Conservation (phyloP, 1,284 basidiomycete species). For the Cryptococcus deneoformans region DNA sequence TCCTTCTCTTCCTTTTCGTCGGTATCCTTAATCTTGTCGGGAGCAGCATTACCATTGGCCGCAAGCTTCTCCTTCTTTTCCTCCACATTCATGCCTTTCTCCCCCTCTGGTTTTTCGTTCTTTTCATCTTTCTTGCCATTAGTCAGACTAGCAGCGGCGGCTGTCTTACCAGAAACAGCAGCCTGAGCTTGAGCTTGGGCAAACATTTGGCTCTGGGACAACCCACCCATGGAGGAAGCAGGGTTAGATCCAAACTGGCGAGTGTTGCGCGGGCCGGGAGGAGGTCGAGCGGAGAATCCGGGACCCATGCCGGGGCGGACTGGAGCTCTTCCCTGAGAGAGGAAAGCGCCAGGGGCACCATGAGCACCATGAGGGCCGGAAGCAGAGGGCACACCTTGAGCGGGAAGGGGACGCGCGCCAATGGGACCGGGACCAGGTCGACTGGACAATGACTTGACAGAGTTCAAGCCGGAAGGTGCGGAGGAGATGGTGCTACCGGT, state of each 20-base stretch:
- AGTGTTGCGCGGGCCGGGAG: background rate
- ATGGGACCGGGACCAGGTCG: background rate
- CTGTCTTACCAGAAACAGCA: background rate
- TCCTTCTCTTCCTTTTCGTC: background rate
- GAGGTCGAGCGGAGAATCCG: background rate
- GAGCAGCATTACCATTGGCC: background rate
- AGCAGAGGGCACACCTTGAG: background rate
- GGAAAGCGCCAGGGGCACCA: background rate
- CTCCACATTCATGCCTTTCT: constrained; percentile 38
- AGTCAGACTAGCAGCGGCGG: background rate
- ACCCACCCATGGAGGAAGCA: background rate
- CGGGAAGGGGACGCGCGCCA: background rate
- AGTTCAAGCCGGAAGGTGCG: constrained; percentile 2
- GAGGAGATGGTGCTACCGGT: constrained; percentile 8
- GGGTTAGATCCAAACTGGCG: background rate
- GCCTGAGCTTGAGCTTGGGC: background rate
- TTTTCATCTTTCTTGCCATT: constrained; percentile 48
- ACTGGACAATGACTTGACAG: background rate
- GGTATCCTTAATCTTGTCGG: background rate
- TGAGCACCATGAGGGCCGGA: background rate
- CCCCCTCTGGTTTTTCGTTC: constrained; percentile 15
- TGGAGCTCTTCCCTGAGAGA: background rate
- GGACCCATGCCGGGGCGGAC: background rate
- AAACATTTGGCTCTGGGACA: background rate
- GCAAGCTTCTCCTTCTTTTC: background rate